phyloP scores from a whole-genome alignment of 228 moss, liverwort and hornwort genomes.

The Sphagnum fallax region DNA sequence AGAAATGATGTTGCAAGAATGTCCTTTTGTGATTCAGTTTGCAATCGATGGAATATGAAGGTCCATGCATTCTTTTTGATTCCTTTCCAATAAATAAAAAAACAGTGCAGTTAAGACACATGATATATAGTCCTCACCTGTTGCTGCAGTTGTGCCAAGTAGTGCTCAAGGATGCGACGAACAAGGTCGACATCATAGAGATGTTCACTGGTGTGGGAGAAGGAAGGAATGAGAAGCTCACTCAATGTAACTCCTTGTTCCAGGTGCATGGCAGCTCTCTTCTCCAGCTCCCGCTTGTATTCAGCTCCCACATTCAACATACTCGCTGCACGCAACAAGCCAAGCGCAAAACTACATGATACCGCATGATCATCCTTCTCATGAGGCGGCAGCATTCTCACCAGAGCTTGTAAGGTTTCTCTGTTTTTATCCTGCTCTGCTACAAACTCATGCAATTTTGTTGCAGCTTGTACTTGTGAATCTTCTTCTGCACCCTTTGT shows the following conservation, averaged over 20 bases:
- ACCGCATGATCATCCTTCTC: constrained; percentile 23
- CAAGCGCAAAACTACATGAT: constrained; percentile 35
- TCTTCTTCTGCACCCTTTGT: neutral
- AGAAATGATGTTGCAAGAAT: too few relatives aligned
- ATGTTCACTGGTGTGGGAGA: constrained; percentile 62
- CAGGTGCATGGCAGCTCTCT: constrained; percentile 48
- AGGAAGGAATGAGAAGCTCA: constrained; percentile 69
- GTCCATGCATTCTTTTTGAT: too few relatives aligned
- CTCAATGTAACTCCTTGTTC: constrained; percentile 47
- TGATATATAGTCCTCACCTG: too few relatives aligned
- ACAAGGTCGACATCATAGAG: constrained; percentile 73
- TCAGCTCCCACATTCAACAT: constrained; percentile 37
- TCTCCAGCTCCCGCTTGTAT: constrained; percentile 49
- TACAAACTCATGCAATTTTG: constrained; percentile 5
- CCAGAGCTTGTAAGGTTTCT: constrained; percentile 29
- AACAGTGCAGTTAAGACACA: too few relatives aligned
- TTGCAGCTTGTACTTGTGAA: neutral
- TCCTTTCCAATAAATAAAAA: too few relatives aligned
- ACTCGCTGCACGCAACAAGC: constrained; percentile 52
- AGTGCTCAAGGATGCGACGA: constrained; percentile 62
- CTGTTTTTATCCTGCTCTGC: constrained; percentile 40
- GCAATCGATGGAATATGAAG: too few relatives aligned
- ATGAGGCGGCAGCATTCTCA: constrained; percentile 26
- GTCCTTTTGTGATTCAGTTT: too few relatives aligned
- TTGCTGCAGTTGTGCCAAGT: constrained; percentile 17